phyloP scores from a whole-genome alignment of 306 rosid genomes.

The Spatholobus suberectus region DNA sequence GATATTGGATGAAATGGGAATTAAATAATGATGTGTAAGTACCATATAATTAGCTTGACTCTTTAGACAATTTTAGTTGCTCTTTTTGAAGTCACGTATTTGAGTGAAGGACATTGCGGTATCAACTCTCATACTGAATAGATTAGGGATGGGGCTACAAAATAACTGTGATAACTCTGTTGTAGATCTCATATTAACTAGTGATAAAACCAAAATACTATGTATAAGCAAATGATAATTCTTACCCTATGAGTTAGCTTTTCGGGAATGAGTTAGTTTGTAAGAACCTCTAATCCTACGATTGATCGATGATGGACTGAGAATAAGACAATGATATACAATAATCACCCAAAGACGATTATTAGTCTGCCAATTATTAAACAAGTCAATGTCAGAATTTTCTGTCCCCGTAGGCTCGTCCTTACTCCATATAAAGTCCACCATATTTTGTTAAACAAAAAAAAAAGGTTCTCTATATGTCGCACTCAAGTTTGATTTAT shows the following conservation, averaged over 20 bases:
- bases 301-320: slow-evolving; percentile 1
- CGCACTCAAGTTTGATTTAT: background rate
- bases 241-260: too few species aligned
- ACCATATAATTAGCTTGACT: background rate
- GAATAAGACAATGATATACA: background rate
- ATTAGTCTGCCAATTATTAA: slow-evolving; percentile 13
- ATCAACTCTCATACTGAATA: too few species aligned
- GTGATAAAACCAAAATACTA: too few species aligned
- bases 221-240: too few species aligned
- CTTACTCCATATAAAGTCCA: background rate
- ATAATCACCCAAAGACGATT: background rate
- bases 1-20: background rate
- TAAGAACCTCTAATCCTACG: too few species aligned
- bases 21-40: background rate
- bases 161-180: too few species aligned
- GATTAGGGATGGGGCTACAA: too few species aligned
- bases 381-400: slow-evolving; percentile 9
- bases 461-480: background rate
- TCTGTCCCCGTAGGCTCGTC: background rate
- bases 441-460: background rate
- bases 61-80: background rate
- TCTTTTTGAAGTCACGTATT: background rate
- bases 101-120: background rate
- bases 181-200: too few species aligned
- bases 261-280: too few species aligned